A percentile compares a stretch with the other conserved stretches of the same genome.
These are phyloP conservation scores for Lojkania enalia DNA, from an alignment of 2,329 filamentous ascomycete genomes.

Conservation along the genomic window DNA sequence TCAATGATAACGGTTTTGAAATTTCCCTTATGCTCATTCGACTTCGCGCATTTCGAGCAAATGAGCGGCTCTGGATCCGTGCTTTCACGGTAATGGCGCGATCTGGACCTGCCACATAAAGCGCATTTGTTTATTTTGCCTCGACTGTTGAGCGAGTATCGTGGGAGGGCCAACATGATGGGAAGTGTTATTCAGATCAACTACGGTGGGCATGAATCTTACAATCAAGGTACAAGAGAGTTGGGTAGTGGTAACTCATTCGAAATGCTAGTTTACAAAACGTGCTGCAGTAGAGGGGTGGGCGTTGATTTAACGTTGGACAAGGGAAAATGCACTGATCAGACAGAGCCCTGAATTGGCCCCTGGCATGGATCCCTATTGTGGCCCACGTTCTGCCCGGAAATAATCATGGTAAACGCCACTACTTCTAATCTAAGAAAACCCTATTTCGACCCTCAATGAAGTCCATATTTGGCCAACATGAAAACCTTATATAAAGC, in stretches of 20 bases:
- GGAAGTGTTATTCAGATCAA: constrained; percentile 13
- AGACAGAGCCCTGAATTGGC: constrained; percentile 14
- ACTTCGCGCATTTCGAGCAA: not conserved
- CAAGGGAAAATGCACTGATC: constrained; percentile 11
- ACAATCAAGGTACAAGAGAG: constrained; percentile 12
- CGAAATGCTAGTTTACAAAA: constrained; percentile 10
- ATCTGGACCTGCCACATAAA: constrained; percentile 9
- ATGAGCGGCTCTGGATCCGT: not conserved
- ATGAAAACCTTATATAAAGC: constrained; percentile 10
- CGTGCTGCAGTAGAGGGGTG: constrained; percentile 7
- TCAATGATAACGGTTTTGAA: constrained; percentile 12
- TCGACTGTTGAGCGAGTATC: constrained; percentile 10
- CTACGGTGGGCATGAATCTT: constrained; percentile 11
- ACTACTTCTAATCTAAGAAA: constrained; percentile 15
- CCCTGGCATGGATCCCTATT: constrained; percentile 12
- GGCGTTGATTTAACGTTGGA: constrained; percentile 13
- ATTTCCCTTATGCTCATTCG: constrained; percentile 4
- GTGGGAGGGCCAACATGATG: constrained; percentile 9
- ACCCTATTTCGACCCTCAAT: constrained; percentile 12
- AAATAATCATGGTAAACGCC: constrained; percentile 14
- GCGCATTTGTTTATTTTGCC: constrained; percentile 11
- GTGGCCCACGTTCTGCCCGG: constrained; percentile 10
- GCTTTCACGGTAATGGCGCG: constrained; percentile 8
- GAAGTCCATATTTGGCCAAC: constrained; percentile 13
- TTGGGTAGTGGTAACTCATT: constrained; percentile 7